Conservation (phyloP, 148 eudicot species). For the Pharnaceum exiguum region DNA sequence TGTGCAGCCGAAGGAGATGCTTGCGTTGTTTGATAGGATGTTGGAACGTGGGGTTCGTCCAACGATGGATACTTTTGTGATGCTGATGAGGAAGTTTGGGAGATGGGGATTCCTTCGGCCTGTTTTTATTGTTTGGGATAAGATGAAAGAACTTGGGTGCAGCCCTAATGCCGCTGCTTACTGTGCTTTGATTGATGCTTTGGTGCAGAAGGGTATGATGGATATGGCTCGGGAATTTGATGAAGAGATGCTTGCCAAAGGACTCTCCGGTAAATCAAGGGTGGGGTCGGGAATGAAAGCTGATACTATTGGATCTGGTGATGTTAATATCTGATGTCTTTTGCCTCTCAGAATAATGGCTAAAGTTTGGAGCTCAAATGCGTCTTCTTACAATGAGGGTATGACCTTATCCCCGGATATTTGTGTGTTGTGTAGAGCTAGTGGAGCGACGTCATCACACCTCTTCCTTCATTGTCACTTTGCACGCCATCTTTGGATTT, state of each 20-base stretch:
- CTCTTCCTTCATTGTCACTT: no score
- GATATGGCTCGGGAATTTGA: slow-evolving; percentile 83
- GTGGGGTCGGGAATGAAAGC: slow-evolving; percentile 43
- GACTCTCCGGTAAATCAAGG: slow-evolving; percentile 85
- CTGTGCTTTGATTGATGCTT: slow-evolving; percentile 87
- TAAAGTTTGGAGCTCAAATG: not conserved
- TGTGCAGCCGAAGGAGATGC: slow-evolving; percentile 78
- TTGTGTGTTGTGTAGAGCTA: no score
- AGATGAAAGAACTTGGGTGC: slow-evolving; percentile 71
- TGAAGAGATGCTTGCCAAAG: slow-evolving; percentile 81
- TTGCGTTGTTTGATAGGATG: slow-evolving; percentile 75
- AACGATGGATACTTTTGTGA: slow-evolving; percentile 74
- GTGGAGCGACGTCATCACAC: no score
- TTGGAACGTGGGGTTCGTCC: slow-evolving; percentile 61
- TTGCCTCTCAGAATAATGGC: not conserved
- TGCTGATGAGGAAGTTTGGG: slow-evolving; percentile 94
- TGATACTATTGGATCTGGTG: slow-evolving; percentile 25
- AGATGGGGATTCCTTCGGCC: slow-evolving; percentile 96
- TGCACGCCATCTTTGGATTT: no score
- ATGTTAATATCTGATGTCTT: slow-evolving; percentile 24
- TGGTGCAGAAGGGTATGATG: slow-evolving; percentile 83
- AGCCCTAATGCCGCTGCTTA: slow-evolving; percentile 90
- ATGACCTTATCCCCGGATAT: no score
- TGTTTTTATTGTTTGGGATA: slow-evolving; percentile 67
- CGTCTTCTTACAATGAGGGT: not conserved